Evolutionary conservation across 2,329 filamentous ascomycete genomes (phyloP).

Genomic region (Calonectria multiphialidica): DNA sequence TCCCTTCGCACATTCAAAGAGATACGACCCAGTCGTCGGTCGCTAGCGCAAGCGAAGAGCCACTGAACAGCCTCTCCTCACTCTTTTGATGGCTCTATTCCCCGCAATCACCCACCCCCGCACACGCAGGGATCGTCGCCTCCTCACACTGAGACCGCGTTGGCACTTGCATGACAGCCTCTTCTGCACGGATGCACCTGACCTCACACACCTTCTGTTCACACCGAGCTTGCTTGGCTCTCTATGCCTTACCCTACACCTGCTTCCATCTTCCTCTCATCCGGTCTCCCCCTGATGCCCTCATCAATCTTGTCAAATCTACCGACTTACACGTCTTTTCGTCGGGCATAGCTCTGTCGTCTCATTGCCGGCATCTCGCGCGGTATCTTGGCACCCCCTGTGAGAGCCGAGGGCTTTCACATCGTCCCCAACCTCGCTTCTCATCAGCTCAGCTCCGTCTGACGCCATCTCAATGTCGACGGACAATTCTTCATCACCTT

Average conservation of each 20-base stretch:
- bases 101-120: conserved; percentile 37
- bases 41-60: conserved; percentile 1
- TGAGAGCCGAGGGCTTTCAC: neutral
- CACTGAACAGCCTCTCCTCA: conserved; percentile 16
- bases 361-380: neutral
- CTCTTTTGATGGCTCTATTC: conserved; percentile 12
- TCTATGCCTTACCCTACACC: conserved; percentile 18
- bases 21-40: neutral
- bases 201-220: conserved; percentile 17
- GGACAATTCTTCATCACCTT: conserved; percentile 42
- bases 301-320: neutral
- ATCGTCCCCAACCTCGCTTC: neutral
- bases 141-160: neutral
- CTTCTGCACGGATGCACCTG: conserved; percentile 16
- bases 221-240: conserved; percentile 11
- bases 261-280: neutral
- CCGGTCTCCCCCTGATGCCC: neutral
- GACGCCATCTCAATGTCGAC: conserved; percentile 21
- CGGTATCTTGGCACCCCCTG: neutral
- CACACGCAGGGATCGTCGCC: conserved; percentile 31
- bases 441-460: neutral
- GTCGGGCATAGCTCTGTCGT: neutral
- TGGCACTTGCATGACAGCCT: conserved; percentile 16
- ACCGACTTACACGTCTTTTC: neutral
- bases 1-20: too few species aligned